These are phyloP conservation scores for Candida chauliodis DNA, from an alignment of 805 yeast species.

Conservation along the genomic window DNA sequence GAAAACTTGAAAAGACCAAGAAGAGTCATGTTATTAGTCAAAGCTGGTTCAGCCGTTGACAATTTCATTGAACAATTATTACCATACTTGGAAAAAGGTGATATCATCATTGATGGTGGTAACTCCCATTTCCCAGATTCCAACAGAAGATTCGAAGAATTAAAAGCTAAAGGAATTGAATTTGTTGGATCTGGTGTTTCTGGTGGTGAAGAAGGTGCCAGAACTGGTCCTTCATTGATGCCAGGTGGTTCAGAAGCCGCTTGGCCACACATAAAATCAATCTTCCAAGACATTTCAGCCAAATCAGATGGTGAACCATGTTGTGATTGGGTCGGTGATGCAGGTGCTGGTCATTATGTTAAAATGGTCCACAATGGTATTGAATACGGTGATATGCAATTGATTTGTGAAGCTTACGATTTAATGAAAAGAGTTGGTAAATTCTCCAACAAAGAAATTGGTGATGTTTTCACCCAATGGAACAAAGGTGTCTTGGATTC, in stretches of 20 bases:
- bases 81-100: slow-evolving; percentile 93
- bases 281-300: slow-evolving; percentile 94
- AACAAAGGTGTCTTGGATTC: slow-evolving; percentile 97
- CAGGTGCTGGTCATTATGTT: slow-evolving; percentile 98
- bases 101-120: slow-evolving; percentile 99
- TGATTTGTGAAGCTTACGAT: slow-evolving; percentile 97
- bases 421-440: slow-evolving; percentile 92
- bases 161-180: slow-evolving; percentile 79
- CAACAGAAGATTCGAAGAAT: slow-evolving; percentile 92
- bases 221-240: slow-evolving; percentile 98
- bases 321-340: slow-evolving; percentile 99
- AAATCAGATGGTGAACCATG: slow-evolving; percentile 98
- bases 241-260: slow-evolving; percentile 99
- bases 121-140: slow-evolving; percentile 99
- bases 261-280: slow-evolving; percentile 97
- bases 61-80: slow-evolving; percentile 80
- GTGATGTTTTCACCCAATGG: slow-evolving; percentile 89
- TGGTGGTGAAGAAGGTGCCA: slow-evolving; percentile 99
- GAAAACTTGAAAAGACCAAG: slow-evolving; percentile 95
- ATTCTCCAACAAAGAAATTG: slow-evolving; percentile 85
- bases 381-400: slow-evolving; percentile 99
- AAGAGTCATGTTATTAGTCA: slow-evolving; percentile 88
- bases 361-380: slow-evolving; percentile 99
- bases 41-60: slow-evolving; percentile 96
- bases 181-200: slow-evolving; percentile 99